Conservation (phyloP, 2,329 filamentous ascomycete species). For the Fusarium begoniae region DNA sequence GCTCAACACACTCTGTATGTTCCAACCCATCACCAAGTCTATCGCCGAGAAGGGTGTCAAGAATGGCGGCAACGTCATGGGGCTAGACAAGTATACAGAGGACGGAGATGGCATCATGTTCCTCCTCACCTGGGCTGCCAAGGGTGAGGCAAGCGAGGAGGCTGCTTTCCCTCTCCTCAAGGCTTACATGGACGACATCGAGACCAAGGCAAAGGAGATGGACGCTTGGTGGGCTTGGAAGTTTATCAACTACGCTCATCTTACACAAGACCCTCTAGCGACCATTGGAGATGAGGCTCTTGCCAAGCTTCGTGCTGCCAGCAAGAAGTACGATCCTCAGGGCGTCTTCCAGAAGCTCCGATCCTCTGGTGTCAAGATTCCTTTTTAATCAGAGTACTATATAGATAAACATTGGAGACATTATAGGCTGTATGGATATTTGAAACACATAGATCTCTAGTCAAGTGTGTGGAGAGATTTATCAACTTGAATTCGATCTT, state of each 20-base stretch:
- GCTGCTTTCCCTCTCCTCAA: constrained; percentile 49
- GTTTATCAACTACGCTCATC: constrained; percentile 57
- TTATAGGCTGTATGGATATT: not conserved
- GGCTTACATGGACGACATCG: constrained; percentile 46
- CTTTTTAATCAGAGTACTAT: not conserved
- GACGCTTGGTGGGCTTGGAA: constrained; percentile 43
- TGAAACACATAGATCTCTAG: no score
- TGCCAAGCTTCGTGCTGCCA: constrained; percentile 43
- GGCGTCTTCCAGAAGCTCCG: constrained; percentile 51
- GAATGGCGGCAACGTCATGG: constrained; percentile 49
- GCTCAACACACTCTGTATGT: constrained; percentile 46
- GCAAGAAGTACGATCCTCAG: constrained; percentile 50
- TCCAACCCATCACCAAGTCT: constrained; percentile 47
- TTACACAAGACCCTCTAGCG: constrained; percentile 49
- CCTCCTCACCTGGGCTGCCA: constrained; percentile 43
- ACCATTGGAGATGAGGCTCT: constrained; percentile 52
- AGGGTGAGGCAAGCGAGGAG: constrained; percentile 46
- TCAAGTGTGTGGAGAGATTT: no score
- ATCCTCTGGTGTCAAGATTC: constrained; percentile 47
- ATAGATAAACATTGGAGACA: not conserved
- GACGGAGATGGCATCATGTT: constrained; percentile 46
- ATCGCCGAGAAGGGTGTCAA: constrained; percentile 43
- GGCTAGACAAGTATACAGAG: constrained; percentile 43
- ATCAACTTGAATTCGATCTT: not conserved
- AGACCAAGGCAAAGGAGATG: constrained; percentile 39